These are phyloP conservation scores for Cutaneotrichosporon daszewskae DNA, from an alignment of 1,284 basidiomycete genomes.

Conservation along the genomic window DNA sequence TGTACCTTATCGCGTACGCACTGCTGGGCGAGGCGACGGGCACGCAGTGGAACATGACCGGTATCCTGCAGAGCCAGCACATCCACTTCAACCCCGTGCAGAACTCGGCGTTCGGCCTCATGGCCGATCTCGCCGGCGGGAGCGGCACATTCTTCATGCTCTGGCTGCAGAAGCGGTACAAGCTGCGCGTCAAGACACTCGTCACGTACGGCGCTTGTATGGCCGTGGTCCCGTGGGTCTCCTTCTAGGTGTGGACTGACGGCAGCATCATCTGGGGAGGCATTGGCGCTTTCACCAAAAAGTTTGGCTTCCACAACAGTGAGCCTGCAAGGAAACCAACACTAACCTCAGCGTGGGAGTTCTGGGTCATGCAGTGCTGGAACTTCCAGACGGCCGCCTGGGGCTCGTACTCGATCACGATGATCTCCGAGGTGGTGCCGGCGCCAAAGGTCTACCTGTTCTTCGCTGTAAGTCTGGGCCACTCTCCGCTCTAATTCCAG, in stretches of 20 bases:
- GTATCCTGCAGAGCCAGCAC: slow-evolving; percentile 13
- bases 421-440: slow-evolving; percentile 21
- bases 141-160: slow-evolving; percentile 13
- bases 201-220: background rate
- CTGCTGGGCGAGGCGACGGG: slow-evolving; percentile 7
- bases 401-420: slow-evolving; percentile 15
- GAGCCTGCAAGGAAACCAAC: too few relatives aligned
- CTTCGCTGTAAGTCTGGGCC: slow-evolving; percentile 12
- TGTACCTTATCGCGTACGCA: slow-evolving; percentile 17
- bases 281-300: slow-evolving; percentile 12
- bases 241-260: too few relatives aligned
- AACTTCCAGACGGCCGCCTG: slow-evolving; percentile 18
- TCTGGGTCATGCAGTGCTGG: slow-evolving; percentile 5
- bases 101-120: slow-evolving; percentile 10
- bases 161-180: slow-evolving; percentile 15
- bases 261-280: slow-evolving; percentile 15
- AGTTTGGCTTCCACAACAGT: slow-evolving; percentile 20
- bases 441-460: slow-evolving; percentile 21
- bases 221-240: slow-evolving; percentile 3
- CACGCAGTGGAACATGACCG: slow-evolving; percentile 9
- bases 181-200: slow-evolving; percentile 4
- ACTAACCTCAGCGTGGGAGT: too few relatives aligned
- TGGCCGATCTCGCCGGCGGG: slow-evolving; percentile 12
- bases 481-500: too few relatives aligned
- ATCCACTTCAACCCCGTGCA: slow-evolving; percentile 15